Evolutionary conservation across 768 basidiomycete species (phyloP).

Genomic region (Lactarius deliciosus): DNA sequence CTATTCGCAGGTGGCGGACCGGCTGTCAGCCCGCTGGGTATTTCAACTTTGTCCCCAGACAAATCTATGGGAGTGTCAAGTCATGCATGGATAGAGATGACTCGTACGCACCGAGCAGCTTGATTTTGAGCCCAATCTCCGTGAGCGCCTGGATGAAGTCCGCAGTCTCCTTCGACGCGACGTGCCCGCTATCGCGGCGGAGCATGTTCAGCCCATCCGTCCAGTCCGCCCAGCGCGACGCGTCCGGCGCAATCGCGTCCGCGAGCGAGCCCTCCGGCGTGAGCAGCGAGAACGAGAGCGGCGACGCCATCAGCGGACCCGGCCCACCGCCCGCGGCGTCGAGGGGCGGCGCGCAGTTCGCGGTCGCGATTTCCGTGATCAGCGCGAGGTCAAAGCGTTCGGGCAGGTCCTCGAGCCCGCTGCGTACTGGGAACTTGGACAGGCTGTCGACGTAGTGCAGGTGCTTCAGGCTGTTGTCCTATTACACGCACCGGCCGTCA

Average conservation of each 20-base stretch:
- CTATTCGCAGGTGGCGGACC: slow-evolving; percentile 76
- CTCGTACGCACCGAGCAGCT: slow-evolving; percentile 65
- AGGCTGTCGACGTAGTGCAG: slow-evolving; percentile 85
- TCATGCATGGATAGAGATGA: background rate
- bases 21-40: slow-evolving; percentile 75
- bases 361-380: slow-evolving; percentile 78
- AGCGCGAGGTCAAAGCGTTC: slow-evolving; percentile 80
- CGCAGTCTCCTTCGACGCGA: slow-evolving; percentile 81
- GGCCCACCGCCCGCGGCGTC: slow-evolving; percentile 43
- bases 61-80: slow-evolving; percentile 54
- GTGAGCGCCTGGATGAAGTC: slow-evolving; percentile 85
- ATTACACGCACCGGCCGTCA: background rate
- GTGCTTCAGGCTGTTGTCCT: slow-evolving; percentile 79
- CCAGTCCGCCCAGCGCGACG: slow-evolving; percentile 88
- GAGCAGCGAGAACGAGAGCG: slow-evolving; percentile 36
- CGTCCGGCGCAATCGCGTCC: slow-evolving; percentile 44
- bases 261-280: slow-evolving; percentile 36
- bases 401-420: slow-evolving; percentile 82
- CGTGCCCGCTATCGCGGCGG: slow-evolving; percentile 76
- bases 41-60: slow-evolving; percentile 85
- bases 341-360: slow-evolving; percentile 67
- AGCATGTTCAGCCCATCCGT: slow-evolving; percentile 91
- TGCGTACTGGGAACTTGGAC: slow-evolving; percentile 74
- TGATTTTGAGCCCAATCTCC: slow-evolving; percentile 90
- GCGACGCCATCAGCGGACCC: slow-evolving; percentile 34